Conservation (phyloP, 371 early-diverging fungal species). For the Conidiobolus coronatus region DNA sequence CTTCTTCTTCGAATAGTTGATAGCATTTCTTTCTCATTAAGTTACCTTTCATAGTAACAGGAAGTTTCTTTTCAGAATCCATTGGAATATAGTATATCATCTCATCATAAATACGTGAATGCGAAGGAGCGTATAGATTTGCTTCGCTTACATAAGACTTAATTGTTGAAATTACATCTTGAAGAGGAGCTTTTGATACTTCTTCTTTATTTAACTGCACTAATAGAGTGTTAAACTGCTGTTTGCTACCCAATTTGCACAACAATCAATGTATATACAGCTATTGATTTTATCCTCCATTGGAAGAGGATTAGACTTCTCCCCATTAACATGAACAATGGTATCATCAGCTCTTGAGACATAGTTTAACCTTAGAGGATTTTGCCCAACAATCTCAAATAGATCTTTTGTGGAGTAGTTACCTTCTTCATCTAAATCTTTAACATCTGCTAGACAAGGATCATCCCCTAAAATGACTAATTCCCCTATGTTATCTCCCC, state of each 20-base stretch:
- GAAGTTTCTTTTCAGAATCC: background rate
- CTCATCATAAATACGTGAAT: background rate
- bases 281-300: background rate
- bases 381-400: background rate
- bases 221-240: background rate
- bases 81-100: background rate
- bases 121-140: background rate
- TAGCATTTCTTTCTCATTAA: background rate
- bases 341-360: background rate
- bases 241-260: background rate
- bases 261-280: background rate
- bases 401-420: background rate
- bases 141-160: background rate
- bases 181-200: background rate
- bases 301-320: background rate
- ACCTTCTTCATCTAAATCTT: background rate
- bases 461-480: background rate
- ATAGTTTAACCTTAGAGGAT: background rate
- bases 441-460: background rate
- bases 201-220: background rate
- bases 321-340: conserved; percentile 1
- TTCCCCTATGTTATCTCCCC: too few relatives aligned
- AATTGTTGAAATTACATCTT: background rate
- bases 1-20: background rate
- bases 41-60: background rate